A percentile compares a stretch with the other conserved stretches of the same genome.
phyloP scores from a whole-genome alignment of 208 protist genomes.

The Trypanosoma vivax region DNA sequence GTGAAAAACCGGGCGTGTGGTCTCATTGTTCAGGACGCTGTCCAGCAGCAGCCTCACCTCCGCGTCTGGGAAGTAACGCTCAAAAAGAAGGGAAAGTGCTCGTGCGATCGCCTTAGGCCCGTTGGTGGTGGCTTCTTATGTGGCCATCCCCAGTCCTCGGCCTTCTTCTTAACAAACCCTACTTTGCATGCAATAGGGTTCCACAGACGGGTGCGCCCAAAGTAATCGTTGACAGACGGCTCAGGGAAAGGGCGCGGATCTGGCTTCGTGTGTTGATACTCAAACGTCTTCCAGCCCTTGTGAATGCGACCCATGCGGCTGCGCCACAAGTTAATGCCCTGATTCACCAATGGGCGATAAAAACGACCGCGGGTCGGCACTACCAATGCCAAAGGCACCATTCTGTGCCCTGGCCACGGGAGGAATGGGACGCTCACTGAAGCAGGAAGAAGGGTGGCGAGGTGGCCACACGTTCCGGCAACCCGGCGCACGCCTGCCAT shows the following conservation, averaged over 20 bases:
- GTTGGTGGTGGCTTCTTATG: conserved; percentile 66
- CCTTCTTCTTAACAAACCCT: conserved; percentile 69
- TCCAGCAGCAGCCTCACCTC: conserved; percentile 77
- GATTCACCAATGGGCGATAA: conserved; percentile 74
- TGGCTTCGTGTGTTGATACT: conserved; percentile 59
- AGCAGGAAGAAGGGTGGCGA: no score
- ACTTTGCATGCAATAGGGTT: conserved; percentile 84
- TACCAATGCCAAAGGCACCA: conserved; percentile 16
- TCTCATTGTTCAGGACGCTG: conserved; percentile 86
- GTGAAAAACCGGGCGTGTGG: conserved; percentile 67
- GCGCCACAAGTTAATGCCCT: conserved; percentile 81
- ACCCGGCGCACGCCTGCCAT: conserved; percentile 2
- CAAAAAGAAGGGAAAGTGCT: conserved; percentile 82
- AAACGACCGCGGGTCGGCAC: conserved; percentile 43
- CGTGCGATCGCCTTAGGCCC: conserved; percentile 63
- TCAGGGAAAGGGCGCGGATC: conserved; percentile 85
- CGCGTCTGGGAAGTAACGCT: conserved; percentile 74
- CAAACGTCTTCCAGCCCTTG: conserved; percentile 64
- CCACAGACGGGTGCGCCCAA: conserved; percentile 71
- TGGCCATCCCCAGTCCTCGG: conserved; percentile 76
- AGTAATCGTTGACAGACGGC: conserved; percentile 83
- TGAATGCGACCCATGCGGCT: conserved; percentile 72
- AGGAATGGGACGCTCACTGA: no score
- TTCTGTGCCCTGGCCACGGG: no score
- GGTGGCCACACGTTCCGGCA: neutral